These are phyloP conservation scores for Sarcocystis neurona DNA, from an alignment of 169 alveolate genomes.

Conservation along the genomic window DNA sequence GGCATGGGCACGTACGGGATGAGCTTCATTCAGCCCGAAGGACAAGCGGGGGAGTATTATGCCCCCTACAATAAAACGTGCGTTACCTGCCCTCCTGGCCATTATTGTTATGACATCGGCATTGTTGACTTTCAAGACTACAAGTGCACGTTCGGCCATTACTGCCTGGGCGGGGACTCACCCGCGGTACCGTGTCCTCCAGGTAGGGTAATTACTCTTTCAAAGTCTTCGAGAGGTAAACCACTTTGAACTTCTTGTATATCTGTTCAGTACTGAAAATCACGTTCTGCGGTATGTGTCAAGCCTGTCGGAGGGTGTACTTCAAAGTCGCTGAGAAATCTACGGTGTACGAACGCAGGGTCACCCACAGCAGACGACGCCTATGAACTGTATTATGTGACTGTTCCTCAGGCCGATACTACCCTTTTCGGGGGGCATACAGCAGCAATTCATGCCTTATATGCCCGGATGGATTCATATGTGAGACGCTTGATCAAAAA, in stretches of 20 bases:
- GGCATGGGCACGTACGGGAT: slow-evolving; percentile 22
- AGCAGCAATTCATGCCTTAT: background rate
- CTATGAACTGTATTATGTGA: background rate
- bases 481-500: background rate
- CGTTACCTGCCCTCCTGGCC: slow-evolving; percentile 18
- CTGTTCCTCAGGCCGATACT: background rate
- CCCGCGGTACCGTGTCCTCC: slow-evolving; percentile 1
- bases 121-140: background rate
- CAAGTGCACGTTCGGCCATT: background rate
- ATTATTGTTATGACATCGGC: background rate
- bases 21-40: background rate
- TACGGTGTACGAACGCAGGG: too few relatives aligned
- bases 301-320: too few relatives aligned
- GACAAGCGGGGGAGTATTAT: background rate
- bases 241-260: background rate
- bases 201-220: too few relatives aligned
- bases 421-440: slow-evolving; percentile 10
- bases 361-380: background rate
- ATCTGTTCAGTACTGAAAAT: too few relatives aligned
- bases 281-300: background rate
- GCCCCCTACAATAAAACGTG: background rate
- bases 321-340: too few relatives aligned
- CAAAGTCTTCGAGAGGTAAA: too few relatives aligned
- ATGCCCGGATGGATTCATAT: slow-evolving; percentile 2
- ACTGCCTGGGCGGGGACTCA: slow-evolving; percentile 11